These are phyloP conservation scores for Epichloe baconii DNA, from an alignment of 2,329 filamentous ascomycete species.

Conservation along the genomic window DNA sequence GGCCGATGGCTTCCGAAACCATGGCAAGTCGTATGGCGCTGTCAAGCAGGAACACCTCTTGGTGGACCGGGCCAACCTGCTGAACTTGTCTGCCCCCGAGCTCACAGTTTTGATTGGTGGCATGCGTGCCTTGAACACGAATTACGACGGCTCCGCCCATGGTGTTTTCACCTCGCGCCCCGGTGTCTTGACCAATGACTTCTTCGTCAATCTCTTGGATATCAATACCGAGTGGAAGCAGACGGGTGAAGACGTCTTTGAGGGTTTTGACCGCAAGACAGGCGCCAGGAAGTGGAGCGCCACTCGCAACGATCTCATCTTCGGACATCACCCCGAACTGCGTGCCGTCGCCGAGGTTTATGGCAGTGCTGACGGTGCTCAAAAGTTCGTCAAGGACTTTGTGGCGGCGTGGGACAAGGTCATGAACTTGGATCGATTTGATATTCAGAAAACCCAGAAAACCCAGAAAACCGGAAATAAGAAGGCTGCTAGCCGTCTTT, in stretches of 20 bases:
- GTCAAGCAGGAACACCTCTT: slow-evolving; percentile 56
- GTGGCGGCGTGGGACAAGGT: slow-evolving; percentile 61
- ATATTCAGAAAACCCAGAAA: slow-evolving; percentile 29
- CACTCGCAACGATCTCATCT: slow-evolving; percentile 55
- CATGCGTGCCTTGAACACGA: slow-evolving; percentile 54
- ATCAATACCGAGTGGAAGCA: slow-evolving; percentile 46
- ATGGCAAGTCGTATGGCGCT: slow-evolving; percentile 47
- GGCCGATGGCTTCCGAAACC: slow-evolving; percentile 72
- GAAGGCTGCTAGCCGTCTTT: slow-evolving; percentile 10
- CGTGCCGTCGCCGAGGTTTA: slow-evolving; percentile 61
- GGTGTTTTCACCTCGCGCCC: slow-evolving; percentile 58
- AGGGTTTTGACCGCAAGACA: slow-evolving; percentile 51
- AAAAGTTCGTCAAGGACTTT: slow-evolving; percentile 61
- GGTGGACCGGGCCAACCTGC: slow-evolving; percentile 57
- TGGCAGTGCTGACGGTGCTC: slow-evolving; percentile 41
- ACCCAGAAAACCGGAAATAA: slow-evolving; percentile 5
- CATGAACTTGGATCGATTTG: slow-evolving; percentile 60
- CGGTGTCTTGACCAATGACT: slow-evolving; percentile 63
- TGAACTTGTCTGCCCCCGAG: slow-evolving; percentile 59
- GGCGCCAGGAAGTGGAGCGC: slow-evolving; percentile 56
- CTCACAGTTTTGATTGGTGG: slow-evolving; percentile 59
- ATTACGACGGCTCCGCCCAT: slow-evolving; percentile 54
- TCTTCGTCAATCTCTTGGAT: slow-evolving; percentile 70
- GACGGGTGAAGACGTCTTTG: slow-evolving; percentile 42
- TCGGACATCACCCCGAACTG: slow-evolving; percentile 63